A percentile compares a stretch with the other conserved stretches of the same genome.
Evolutionary conservation across 2,329 filamentous ascomycete genomes (phyloP).

Genomic region (Orbilia quercus): DNA sequence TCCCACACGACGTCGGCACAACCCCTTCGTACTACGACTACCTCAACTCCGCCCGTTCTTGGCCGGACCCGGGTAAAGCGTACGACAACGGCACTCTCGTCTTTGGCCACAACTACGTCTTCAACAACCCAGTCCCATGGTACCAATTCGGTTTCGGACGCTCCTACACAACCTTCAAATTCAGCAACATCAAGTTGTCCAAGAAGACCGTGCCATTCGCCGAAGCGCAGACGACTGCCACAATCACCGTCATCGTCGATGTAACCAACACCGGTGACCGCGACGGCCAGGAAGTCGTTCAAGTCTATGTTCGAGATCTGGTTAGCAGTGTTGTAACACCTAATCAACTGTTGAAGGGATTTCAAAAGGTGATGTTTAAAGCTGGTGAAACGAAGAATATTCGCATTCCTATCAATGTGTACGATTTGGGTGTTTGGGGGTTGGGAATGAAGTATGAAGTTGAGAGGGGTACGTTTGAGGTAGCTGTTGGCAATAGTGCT

Average conservation of each 20-base stretch:
- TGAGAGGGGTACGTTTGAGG: slow-evolving; percentile 75
- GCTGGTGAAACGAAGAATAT: slow-evolving; percentile 71
- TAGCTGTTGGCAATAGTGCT: slow-evolving; percentile 70
- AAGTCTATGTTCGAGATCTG: slow-evolving; percentile 74
- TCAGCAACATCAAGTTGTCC: slow-evolving; percentile 69
- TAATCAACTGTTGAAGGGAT: slow-evolving; percentile 74
- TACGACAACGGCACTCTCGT: slow-evolving; percentile 71
- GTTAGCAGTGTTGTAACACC: slow-evolving; percentile 73
- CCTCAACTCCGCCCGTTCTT: slow-evolving; percentile 72
- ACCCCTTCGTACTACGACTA: slow-evolving; percentile 79
- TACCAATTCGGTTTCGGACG: slow-evolving; percentile 76
- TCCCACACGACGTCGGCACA: slow-evolving; percentile 75
- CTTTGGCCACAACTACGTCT: slow-evolving; percentile 75
- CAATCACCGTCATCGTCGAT: slow-evolving; percentile 70
- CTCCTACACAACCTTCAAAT: slow-evolving; percentile 74
- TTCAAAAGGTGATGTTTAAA: slow-evolving; percentile 73
- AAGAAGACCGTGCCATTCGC: slow-evolving; percentile 60
- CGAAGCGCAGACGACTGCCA: slow-evolving; percentile 63
- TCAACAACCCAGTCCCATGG: slow-evolving; percentile 70
- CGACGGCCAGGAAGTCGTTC: slow-evolving; percentile 75
- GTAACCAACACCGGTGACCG: slow-evolving; percentile 71
- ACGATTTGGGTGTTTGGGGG: slow-evolving; percentile 70
- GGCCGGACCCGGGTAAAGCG: slow-evolving; percentile 67
- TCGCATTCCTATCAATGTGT: slow-evolving; percentile 67
- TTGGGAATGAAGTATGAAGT: slow-evolving; percentile 76